Evolutionary conservation across 768 basidiomycete genomes (phyloP), one percentile per base, ranked within the genome.

Genomic region (Trametes gibbosa): DNA sequence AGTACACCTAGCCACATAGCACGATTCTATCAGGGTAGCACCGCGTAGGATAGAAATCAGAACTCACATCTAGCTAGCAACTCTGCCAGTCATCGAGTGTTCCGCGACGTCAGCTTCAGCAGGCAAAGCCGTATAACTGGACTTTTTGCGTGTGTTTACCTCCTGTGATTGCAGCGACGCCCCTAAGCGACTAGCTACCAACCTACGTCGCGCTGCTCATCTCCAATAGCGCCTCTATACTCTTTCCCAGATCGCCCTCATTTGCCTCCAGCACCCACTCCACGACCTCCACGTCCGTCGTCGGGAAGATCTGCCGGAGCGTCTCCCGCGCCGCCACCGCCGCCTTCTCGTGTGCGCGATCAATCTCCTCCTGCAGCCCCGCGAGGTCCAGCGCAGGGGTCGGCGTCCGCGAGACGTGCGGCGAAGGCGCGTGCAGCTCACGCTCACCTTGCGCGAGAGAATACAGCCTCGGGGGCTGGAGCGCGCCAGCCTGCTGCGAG

Each of bases 201-300:
- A 40, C 46, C 55, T 56, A 70, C 21, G 58, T 57, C 45, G 68
- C 70, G 42, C 74, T 74, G 45, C 74, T 75, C 79, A 93, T 90
- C 75, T 94, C 92, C 68, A 94, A 74, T 61, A 94, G 70, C 49
- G 79, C 84, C 68, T 96, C 95, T 65, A 96, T 95, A 69, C 92
- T 95, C 79, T 83, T 84, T 41, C 93, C 94, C 57, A 97, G 69
- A 75, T 97, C 93, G 19, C 92, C 90, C 8, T 83, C 84, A 66
- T 93, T 93, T 45, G 91, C 92, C 69, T 96, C 94, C 58, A 96
- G 74, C 35, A 98, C 92, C 83, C 84, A 88, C 59, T 94, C 90
- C 41, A 93, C 81, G 32, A 97, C 84, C 72, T 95, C 95, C 46
- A 71, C 71, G 68, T 98, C 95, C 63, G 90, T 77, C 10, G 71